A percentile compares a stretch with the other conserved stretches of the same genome.
phyloP scores from a whole-genome alignment of 228 moss, liverwort and hornwort species.

The Sphagnum fallax region DNA sequence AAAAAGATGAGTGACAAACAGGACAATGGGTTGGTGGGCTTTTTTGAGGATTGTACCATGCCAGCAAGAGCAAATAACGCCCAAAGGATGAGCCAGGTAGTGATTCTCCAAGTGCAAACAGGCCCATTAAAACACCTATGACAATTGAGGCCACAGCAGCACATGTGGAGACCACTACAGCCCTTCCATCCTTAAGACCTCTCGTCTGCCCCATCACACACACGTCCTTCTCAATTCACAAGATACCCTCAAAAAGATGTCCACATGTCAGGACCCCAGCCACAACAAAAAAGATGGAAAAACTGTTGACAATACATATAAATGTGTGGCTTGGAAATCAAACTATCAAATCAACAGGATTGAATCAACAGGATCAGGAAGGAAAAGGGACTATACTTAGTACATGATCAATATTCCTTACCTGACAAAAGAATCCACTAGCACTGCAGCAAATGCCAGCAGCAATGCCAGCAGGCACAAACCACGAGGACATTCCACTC shows the following conservation, averaged over 20 bases:
- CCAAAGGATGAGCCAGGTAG: constrained; percentile 71
- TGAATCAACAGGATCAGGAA: too few species aligned
- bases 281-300: not conserved
- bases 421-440: constrained; percentile 95
- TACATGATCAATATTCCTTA: constrained; percentile 5
- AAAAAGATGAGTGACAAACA: not conserved
- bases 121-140: constrained; percentile 85
- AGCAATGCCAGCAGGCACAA: constrained; percentile 73
- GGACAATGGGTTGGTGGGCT: too few species aligned
- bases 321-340: too few species aligned
- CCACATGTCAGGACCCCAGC: not conserved
- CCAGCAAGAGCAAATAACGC: constrained; percentile 55
- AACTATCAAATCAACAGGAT: too few species aligned
- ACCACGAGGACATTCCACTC: constrained; percentile 61
- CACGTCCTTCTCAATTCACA: constrained; percentile 8
- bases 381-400: too few species aligned
- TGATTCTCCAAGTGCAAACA: constrained; percentile 86
- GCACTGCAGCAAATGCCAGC: constrained; percentile 84
- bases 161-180: constrained; percentile 97
- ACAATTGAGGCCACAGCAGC: constrained; percentile 97
- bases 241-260: not conserved
- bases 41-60: constrained; percentile 35
- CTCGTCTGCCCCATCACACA: constrained; percentile 51
- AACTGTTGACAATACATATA: too few species aligned
- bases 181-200: constrained; percentile 93